Evolutionary conservation across 2,329 filamentous ascomycete species (phyloP), one percentile per base, ranked within the genome.

Genomic region (Aspergillus pseudoviridinutans): DNA sequence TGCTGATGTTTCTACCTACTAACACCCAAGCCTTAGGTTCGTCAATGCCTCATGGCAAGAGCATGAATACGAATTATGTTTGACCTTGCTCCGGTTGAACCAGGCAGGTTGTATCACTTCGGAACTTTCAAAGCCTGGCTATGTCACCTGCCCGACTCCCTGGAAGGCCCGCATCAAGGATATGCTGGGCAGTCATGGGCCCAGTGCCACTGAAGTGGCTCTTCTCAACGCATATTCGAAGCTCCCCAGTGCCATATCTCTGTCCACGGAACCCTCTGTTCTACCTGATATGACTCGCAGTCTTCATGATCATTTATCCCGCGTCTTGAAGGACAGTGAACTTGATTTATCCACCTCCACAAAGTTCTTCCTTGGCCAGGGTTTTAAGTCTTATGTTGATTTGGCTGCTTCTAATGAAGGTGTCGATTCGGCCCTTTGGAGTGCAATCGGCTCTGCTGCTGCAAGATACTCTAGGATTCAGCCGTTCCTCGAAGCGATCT

Each of bases 121-220:
- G 1, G 73, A 79, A 9, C 68, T 76, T 10, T 75, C 72, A 6
- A 71, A 68, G 55, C 67, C 72, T 54, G 75, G 75, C 3, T 74
- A 71, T 58, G 63, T 79, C 46, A 67, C 65, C 44, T 79, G 75
- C 56, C 76, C 78, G 12, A 63, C 66, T 44, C 63, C 70, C 3
- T 91, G 89, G 88, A 89, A 91, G 68, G 83, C 87, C 61, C 84
- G 87, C 58, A 89, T 93, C 53, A 82, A 87, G 41, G 82, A 83
- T 61, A 87, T 86, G 61, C 90, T 93, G 63, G 84, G 87, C 24
- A 69, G 69, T 22, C 60, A 66, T 27, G 58, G 58, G 6, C 56
- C 60, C 7, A 61, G 82, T 57, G 82, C 84, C 54, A 81, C 81
- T 53, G 88, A 86, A 56, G 72, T 90, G 54, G 84, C 86, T 3